These are phyloP conservation scores for Stemphylium vesicarium DNA, from an alignment of 2,329 filamentous ascomycete genomes.

Conservation along the genomic window DNA sequence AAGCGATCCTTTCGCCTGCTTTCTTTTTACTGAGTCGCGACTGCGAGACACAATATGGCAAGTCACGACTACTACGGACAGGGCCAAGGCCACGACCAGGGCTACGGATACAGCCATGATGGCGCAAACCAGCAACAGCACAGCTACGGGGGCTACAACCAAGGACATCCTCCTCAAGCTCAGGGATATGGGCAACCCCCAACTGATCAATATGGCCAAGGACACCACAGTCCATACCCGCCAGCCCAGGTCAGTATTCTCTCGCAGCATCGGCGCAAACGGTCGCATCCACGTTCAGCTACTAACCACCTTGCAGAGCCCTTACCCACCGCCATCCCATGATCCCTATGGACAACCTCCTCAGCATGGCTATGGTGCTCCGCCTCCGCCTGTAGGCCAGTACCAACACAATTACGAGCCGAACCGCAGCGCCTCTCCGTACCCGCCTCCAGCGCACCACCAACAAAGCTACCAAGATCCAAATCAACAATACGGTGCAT, in stretches of 20 bases:
- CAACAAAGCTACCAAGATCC: slow-evolving; percentile 29
- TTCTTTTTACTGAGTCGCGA: background rate
- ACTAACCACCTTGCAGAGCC: slow-evolving; percentile 31
- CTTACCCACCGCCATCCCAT: slow-evolving; percentile 38
- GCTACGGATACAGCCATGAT: slow-evolving; percentile 33
- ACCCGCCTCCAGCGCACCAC: slow-evolving; percentile 39
- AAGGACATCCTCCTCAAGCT: slow-evolving; percentile 27
- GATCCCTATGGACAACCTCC: slow-evolving; percentile 34
- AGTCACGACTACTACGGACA: slow-evolving; percentile 47
- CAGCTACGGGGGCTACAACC: slow-evolving; percentile 31
- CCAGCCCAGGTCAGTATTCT: slow-evolving; percentile 29
- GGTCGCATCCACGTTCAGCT: background rate
- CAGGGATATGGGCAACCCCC: slow-evolving; percentile 36
- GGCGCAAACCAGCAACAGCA: slow-evolving; percentile 36
- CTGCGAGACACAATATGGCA: slow-evolving; percentile 20
- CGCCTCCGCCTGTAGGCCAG: slow-evolving; percentile 29
- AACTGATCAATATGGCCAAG: slow-evolving; percentile 37
- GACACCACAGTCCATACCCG: slow-evolving; percentile 13
- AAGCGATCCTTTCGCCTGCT: background rate
- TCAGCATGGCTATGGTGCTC: slow-evolving; percentile 38
- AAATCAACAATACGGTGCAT: slow-evolving; percentile 29
- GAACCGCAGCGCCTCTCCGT: slow-evolving; percentile 46
- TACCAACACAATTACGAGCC: slow-evolving; percentile 45
- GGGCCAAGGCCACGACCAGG: slow-evolving; percentile 20
- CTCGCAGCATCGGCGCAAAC: slow-evolving; percentile 19